Percentiles rank a stretch among this genome's conserved stretches.
Conservation (phyloP, 306 rosid genomes). For the Lithocarpus polystachyus region DNA sequence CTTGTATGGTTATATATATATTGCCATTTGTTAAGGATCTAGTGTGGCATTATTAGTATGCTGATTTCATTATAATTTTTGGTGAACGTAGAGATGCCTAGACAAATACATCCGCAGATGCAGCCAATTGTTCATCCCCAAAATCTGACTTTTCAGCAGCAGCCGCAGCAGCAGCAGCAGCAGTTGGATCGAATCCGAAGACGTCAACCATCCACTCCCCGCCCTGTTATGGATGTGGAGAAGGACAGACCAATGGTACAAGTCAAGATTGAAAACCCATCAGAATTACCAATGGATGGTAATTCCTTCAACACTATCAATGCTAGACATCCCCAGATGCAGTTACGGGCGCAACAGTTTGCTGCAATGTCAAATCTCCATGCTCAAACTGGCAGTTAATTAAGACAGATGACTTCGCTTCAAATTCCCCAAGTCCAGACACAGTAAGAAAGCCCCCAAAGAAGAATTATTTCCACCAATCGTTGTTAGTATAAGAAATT, state of each 20-base stretch:
- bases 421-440: constrained; percentile 71
- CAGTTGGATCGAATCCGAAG: constrained; percentile 53
- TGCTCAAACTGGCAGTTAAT: constrained; percentile 56
- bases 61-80: constrained; percentile 3
- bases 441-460: constrained; percentile 47
- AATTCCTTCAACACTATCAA: constrained; percentile 50
- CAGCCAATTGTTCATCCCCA: constrained; percentile 59
- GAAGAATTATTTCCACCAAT: constrained; percentile 12
- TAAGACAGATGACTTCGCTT: constrained; percentile 61
- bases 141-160: constrained; percentile 44
- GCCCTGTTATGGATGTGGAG: constrained; percentile 57
- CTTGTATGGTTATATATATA: neutral
- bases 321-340: constrained; percentile 64
- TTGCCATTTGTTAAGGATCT: neutral
- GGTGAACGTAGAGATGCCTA: constrained; percentile 39
- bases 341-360: constrained; percentile 72
- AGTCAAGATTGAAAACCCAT: constrained; percentile 73
- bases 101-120: constrained; percentile 77
- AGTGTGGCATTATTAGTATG: neutral
- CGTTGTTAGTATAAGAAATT: neutral
- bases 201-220: constrained; percentile 55
- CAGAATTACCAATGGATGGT: constrained; percentile 64
- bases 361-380: constrained; percentile 67
- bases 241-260: constrained; percentile 82
- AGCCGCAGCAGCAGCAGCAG: constrained; percentile 27